A percentile compares a stretch with the other conserved stretches of the same genome.
Conservation (phyloP, 1,284 basidiomycete species). For the Microbotryum silenes-acaulis region DNA sequence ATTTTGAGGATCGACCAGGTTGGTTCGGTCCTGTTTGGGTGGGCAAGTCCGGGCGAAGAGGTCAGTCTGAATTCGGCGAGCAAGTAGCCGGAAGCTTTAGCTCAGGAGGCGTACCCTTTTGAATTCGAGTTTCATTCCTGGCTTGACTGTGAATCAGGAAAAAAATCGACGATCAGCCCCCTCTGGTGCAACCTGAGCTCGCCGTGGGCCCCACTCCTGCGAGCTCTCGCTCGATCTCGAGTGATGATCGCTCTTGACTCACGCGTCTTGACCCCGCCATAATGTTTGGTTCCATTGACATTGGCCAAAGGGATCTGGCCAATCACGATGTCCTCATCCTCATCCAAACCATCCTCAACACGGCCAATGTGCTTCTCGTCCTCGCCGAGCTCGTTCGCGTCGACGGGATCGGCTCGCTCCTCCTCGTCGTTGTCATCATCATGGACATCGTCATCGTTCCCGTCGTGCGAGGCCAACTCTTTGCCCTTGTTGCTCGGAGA, state of each 20-base stretch:
- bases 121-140: slow-evolving; percentile 16
- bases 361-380: neutral
- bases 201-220: neutral
- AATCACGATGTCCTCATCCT: slow-evolving; percentile 19
- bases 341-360: neutral
- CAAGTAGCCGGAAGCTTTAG: neutral
- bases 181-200: neutral
- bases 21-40: slow-evolving; percentile 19
- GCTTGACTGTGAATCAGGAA: slow-evolving; percentile 6
- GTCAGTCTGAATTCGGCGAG: neutral
- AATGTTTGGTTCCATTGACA: slow-evolving; percentile 21
- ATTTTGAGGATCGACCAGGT: slow-evolving; percentile 20
- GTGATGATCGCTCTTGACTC: neutral
- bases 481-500: too few species aligned
- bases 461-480: too few species aligned
- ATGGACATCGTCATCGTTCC: too few species aligned
- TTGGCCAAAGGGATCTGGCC: slow-evolving; percentile 17
- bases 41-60: neutral
- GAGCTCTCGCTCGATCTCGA: neutral
- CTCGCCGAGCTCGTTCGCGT: neutral
- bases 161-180: neutral
- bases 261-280: slow-evolving; percentile 19
- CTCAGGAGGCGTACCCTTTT: slow-evolving; percentile 9
- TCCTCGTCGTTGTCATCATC: too few species aligned
- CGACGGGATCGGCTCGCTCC: too few species aligned